phyloP scores from a whole-genome alignment of 345 rosid species.

The Capsella bursapastoris region DNA sequence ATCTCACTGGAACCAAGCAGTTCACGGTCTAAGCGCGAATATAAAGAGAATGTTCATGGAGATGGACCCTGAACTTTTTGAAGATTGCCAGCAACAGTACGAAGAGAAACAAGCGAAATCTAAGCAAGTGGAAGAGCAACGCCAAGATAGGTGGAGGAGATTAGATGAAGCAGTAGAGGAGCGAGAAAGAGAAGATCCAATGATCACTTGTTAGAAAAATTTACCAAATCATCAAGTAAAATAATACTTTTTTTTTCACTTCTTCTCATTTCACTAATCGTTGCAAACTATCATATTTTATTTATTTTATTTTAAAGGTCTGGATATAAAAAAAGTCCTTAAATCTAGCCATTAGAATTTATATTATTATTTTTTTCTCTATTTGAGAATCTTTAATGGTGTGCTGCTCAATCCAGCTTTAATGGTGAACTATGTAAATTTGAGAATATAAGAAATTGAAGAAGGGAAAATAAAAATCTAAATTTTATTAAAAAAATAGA shows the following conservation, averaged over 20 bases:
- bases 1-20: slow-evolving; percentile 88
- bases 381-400: background rate
- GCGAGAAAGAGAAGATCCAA: slow-evolving; percentile 59
- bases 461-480: no score
- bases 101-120: slow-evolving; percentile 67
- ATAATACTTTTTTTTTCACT: slow-evolving; percentile 18
- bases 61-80: slow-evolving; percentile 80
- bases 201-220: slow-evolving; percentile 37
- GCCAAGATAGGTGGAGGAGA: slow-evolving; percentile 77
- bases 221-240: slow-evolving; percentile 16
- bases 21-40: slow-evolving; percentile 77
- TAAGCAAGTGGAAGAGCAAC: slow-evolving; percentile 68
- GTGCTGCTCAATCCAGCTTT: background rate
- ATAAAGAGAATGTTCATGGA: slow-evolving; percentile 85
- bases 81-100: slow-evolving; percentile 69
- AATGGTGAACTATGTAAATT: background rate
- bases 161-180: slow-evolving; percentile 66
- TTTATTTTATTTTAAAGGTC: slow-evolving; percentile 17
- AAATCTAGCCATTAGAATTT: slow-evolving; percentile 1
- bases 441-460: background rate
- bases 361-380: no score
- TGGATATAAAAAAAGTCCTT: slow-evolving; percentile 7
- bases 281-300: slow-evolving; percentile 23
- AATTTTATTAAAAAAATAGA: no score
- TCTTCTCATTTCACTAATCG: slow-evolving; percentile 6